phyloP scores from a whole-genome alignment of 805 yeast species.

The Lipomyces sp. region DNA sequence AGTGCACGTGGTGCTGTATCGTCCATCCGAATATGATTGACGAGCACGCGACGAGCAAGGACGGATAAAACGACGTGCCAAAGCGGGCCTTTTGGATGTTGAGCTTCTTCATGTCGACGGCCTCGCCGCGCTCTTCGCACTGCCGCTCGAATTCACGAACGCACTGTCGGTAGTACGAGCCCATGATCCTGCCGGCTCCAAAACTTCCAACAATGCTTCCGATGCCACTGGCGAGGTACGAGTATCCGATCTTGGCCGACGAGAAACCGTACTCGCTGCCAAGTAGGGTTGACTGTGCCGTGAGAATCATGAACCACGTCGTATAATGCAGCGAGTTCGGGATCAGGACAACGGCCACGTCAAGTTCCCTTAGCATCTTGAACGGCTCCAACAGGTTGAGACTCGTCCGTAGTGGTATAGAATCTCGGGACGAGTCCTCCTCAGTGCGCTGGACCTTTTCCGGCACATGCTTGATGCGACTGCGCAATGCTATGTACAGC shows the following conservation, averaged over 20 bases:
- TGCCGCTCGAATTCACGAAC: not conserved
- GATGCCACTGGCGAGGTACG: slow-evolving; percentile 72
- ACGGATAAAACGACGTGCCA: not conserved
- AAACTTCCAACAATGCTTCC: slow-evolving; percentile 63
- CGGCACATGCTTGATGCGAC: too few relatives aligned
- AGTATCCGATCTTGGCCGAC: slow-evolving; percentile 59
- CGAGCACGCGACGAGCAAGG: not conserved
- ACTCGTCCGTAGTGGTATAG: too few relatives aligned
- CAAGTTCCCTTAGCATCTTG: too few relatives aligned
- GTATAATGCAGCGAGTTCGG: not conserved
- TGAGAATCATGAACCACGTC: not conserved
- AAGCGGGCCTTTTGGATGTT: slow-evolving; percentile 5
- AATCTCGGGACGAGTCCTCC: too few relatives aligned
- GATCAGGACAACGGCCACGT: too few relatives aligned
- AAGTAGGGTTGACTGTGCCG: slow-evolving; percentile 49
- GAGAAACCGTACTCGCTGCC: slow-evolving; percentile 49
- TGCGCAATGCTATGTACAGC: too few relatives aligned
- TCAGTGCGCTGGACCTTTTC: too few relatives aligned
- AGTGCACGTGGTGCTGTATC: slow-evolving; percentile 1
- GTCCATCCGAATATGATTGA: slow-evolving; percentile 26
- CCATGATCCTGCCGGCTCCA: slow-evolving; percentile 51
- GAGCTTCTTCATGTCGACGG: slow-evolving; percentile 15
- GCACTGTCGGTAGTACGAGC: slow-evolving; percentile 12
- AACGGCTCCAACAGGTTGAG: too few relatives aligned
- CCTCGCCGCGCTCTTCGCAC: slow-evolving; percentile 3